These are phyloP conservation scores for Pulveroboletus sp. DNA, from an alignment of 768 basidiomycete species.

Conservation along the genomic window DNA sequence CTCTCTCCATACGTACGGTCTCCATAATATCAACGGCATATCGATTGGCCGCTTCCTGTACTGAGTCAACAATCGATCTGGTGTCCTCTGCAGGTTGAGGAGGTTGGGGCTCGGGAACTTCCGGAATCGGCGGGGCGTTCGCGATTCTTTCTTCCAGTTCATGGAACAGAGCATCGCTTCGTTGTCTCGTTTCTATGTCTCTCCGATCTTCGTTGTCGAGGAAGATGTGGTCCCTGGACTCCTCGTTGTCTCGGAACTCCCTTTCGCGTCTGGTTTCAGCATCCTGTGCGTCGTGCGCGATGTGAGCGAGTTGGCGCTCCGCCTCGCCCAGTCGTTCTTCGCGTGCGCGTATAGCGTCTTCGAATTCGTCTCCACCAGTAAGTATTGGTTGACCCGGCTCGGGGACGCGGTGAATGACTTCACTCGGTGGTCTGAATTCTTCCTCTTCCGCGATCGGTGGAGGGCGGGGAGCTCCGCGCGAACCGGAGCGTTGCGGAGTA, in stretches of 20 bases:
- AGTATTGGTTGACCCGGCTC: constrained; percentile 13
- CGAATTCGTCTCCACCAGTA: constrained; percentile 32
- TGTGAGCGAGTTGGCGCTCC: constrained; percentile 46
- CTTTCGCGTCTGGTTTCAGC: constrained; percentile 62
- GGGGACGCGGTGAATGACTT: constrained; percentile 26
- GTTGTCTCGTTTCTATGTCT: constrained; percentile 49
- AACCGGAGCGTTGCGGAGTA: constrained; percentile 11
- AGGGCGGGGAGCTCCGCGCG: constrained; percentile 16
- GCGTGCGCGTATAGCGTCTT: constrained; percentile 45
- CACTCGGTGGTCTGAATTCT: constrained; percentile 18
- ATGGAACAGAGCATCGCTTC: constrained; percentile 21
- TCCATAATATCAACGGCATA: constrained; percentile 58
- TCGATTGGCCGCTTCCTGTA: constrained; percentile 51
- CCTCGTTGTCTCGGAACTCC: constrained; percentile 62
- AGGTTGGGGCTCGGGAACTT: constrained; percentile 20
- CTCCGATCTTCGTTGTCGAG: constrained; percentile 55
- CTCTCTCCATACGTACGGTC: constrained; percentile 54
- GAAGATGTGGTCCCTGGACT: constrained; percentile 59
- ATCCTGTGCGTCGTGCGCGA: constrained; percentile 47
- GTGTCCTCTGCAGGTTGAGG: constrained; percentile 26
- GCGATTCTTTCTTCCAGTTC: constrained; percentile 30
- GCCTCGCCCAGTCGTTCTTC: constrained; percentile 55
- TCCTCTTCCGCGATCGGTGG: constrained; percentile 20
- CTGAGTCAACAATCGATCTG: constrained; percentile 33
- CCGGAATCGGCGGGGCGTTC: constrained; percentile 19